A percentile compares a stretch with the other conserved stretches of the same genome.
These are phyloP conservation scores for Ehretia macrophylla DNA, from an alignment of 257 asterid genomes.

Conservation along the genomic window DNA sequence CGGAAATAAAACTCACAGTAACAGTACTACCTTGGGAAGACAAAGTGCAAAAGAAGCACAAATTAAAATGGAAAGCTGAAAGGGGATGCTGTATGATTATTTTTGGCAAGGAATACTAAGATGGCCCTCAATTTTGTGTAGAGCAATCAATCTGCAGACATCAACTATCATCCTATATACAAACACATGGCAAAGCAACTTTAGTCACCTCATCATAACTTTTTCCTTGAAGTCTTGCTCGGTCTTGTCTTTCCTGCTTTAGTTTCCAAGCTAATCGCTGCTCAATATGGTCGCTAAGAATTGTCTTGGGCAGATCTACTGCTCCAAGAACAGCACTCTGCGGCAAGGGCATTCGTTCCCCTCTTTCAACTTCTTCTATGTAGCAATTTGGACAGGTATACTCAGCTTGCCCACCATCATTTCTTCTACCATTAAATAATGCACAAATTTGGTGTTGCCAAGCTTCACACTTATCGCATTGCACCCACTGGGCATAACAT, in stretches of 20 bases:
- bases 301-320: conserved; percentile 87
- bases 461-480: conserved; percentile 98
- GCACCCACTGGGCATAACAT: conserved; percentile 89
- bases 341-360: conserved; percentile 84
- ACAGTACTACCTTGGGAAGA: too few relatives aligned
- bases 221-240: conserved; percentile 78
- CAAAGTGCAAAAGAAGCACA: too few relatives aligned
- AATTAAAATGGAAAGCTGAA: too few relatives aligned
- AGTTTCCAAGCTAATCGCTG: conserved; percentile 61
- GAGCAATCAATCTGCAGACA: background rate
- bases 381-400: conserved; percentile 99
- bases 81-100: too few relatives aligned
- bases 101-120: too few relatives aligned
- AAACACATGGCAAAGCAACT: background rate
- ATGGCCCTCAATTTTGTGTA: too few relatives aligned
- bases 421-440: conserved; percentile 93
- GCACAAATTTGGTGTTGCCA: conserved; percentile 99
- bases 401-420: conserved; percentile 98
- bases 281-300: conserved; percentile 93
- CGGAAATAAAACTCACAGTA: too few relatives aligned
- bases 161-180: background rate
- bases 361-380: conserved; percentile 78
- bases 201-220: conserved; percentile 74
- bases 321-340: conserved; percentile 99
- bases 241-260: conserved; percentile 80